Evolutionary conservation across 768 basidiomycete genomes (phyloP).

Genomic region (Amanita pseudoporphyria): DNA sequence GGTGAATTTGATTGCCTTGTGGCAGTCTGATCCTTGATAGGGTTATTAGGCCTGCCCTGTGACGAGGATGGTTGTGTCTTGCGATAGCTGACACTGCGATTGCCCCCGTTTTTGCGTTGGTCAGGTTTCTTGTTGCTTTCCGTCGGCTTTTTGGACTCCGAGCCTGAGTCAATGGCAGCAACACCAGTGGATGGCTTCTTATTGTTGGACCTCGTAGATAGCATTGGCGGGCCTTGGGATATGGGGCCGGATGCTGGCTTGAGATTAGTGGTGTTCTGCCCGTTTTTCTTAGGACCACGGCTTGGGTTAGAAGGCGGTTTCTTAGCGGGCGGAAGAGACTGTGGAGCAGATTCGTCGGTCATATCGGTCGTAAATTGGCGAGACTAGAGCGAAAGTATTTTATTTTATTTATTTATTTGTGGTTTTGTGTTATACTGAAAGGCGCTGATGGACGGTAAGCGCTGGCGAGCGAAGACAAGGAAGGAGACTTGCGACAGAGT

Average conservation of each 20-base stretch:
- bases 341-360: conserved; percentile 71
- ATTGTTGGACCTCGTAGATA: conserved; percentile 58
- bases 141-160: conserved; percentile 54
- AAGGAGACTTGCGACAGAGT: conserved; percentile 34
- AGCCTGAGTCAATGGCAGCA: conserved; percentile 52
- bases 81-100: conserved; percentile 40
- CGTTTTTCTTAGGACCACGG: conserved; percentile 41
- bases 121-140: conserved; percentile 50
- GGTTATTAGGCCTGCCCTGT: conserved; percentile 40
- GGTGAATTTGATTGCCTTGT: conserved; percentile 35
- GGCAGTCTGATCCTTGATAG: conserved; percentile 27
- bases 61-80: conserved; percentile 51
- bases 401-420: conserved; percentile 32
- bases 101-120: conserved; percentile 40
- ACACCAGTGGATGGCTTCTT: conserved; percentile 41
- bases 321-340: conserved; percentile 44
- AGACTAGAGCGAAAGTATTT: conserved; percentile 32
- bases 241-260: conserved; percentile 34
- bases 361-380: conserved; percentile 71
- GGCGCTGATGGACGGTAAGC: background rate
- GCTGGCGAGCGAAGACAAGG: conserved; percentile 2
- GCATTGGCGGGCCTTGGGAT: conserved; percentile 37
- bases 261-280: conserved; percentile 42
- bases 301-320: conserved; percentile 42
- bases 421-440: conserved; percentile 14